Percentiles rank a stretch among this genome's conserved stretches.
Evolutionary conservation across 768 basidiomycete species (phyloP).

Genomic region (Boletus rex-veris): DNA sequence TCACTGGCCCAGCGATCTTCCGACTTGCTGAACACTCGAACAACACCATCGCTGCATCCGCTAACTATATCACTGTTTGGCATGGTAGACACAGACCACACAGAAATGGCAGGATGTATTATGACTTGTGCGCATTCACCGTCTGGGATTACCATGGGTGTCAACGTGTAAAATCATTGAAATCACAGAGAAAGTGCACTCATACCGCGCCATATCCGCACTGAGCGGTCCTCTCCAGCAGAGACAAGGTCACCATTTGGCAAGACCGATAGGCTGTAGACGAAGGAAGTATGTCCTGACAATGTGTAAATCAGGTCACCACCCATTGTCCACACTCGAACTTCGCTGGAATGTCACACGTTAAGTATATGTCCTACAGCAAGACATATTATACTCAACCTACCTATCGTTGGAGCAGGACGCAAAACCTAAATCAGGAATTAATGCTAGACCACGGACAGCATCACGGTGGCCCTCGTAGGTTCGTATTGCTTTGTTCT

Average conservation of each 20-base stretch:
- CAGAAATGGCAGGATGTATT: conserved; percentile 93
- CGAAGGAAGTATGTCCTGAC: conserved; percentile 96
- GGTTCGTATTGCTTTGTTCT: conserved; percentile 69
- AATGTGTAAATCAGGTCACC: conserved; percentile 74
- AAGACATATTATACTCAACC: conserved; percentile 8
- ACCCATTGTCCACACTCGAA: conserved; percentile 87
- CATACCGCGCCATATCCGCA: conserved; percentile 87
- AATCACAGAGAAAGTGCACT: conserved; percentile 3
- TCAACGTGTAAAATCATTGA: neutral
- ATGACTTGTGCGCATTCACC: conserved; percentile 88
- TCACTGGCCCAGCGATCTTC: conserved; percentile 71
- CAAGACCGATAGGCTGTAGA: conserved; percentile 83
- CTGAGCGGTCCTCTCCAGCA: conserved; percentile 91
- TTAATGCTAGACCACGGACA: conserved; percentile 77
- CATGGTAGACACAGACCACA: conserved; percentile 88
- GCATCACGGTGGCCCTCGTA: conserved; percentile 89
- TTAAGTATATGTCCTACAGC: conserved; percentile 1
- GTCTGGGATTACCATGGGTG: conserved; percentile 42
- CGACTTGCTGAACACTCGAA: conserved; percentile 79
- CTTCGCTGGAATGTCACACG: conserved; percentile 54
- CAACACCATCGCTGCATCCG: conserved; percentile 82
- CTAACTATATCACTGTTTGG: conserved; percentile 91
- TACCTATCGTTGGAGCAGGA: conserved; percentile 95
- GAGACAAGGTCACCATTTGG: conserved; percentile 82
- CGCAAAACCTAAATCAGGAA: conserved; percentile 88